Evolutionary conservation across 2,329 filamentous ascomycete species (phyloP), one percentile per base, ranked within the genome.

Genomic region (Neurospora sp.): DNA sequence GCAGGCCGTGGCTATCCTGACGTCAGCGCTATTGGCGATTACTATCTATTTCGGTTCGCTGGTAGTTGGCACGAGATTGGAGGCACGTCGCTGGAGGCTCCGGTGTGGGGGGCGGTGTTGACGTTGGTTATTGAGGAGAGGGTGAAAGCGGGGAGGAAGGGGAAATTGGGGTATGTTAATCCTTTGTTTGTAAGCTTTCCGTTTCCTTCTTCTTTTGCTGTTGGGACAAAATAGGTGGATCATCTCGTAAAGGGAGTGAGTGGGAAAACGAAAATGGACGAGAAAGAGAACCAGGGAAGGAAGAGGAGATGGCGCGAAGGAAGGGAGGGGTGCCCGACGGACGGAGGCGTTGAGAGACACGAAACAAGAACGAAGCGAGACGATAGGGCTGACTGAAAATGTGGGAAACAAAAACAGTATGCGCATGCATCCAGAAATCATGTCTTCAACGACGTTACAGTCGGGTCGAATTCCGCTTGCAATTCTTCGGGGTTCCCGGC

Each of bases 101-200:
- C 85, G 0, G 81, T 84, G 1, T 82, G 83, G 72, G 84, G 81
- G 0, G 77, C 81, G 0, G 80, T 85, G 46, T 74, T 87, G 38
- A 86, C 82, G 1, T 74, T 85, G 73, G 78, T 86, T 42, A 86
- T 86, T 71, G 84, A 86, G 75, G 83, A 83, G 74, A 77, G 84
- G 28, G 74, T 85, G 33, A 79, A 79, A 8, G 78, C 75, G 0
- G 81, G 81, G 2, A 8, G 6, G 13, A 86, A 85, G 76, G 76
- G 78, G 5, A 77, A 83, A 0, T 80, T 87, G 11, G 85, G 85
- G 0, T 87, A 87, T 72, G 76, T 87, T 23, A 84, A 87, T 68
- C 84, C 82, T 0, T 81, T 82, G 52, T 74, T 86, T 80, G 83
- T 72, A 75, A 71, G 74, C 70, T 9, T n/a, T 17, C 23, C 1